Evolutionary conservation across 352 stramenopile genomes (phyloP), one percentile per base, ranked within the genome.

Genomic region (Pythium sukuiense): DNA sequence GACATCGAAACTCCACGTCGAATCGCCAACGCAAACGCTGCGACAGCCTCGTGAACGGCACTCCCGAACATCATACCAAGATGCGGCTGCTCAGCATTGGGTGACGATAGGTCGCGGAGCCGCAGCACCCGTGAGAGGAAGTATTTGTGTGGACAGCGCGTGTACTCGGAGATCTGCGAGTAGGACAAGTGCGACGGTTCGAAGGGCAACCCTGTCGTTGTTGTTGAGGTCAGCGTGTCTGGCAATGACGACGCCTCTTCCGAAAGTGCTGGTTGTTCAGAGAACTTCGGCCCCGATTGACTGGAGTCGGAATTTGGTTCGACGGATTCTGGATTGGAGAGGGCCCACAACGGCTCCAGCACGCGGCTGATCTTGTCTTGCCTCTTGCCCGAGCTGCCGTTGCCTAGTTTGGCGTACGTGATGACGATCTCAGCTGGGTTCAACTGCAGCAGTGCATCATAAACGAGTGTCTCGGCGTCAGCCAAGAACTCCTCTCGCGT

Each of bases 151-250:
- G 87, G 87, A 68, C 87, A 95, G 16, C 87, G 82, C 18, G 83
- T 67, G 53, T 93, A 95, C 71, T 93, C 83, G 26, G 79, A 76
- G 43, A 95, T 88, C 52, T 95, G 87, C 12, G 87, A 87, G 55
- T 90, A 95, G 35, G 87, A 95, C 55, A 95, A 65, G 55, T 95
- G 85, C 0, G 69, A 33, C 11, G 84, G 81, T 18, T 88, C 56
- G 56, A 82, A 90, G 37, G 72, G 59, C 6, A 4, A 24, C 14
- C 39, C 39, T 5, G 3, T 24, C 16, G 35, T 12, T 16, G 35
- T 12, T 14, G 35, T 2, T 43, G 35, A 43, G 11, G 35, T 5
- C 12, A 14, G 2, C 12, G 35, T 16, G 4, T 43, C 35, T 43
- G 16, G 0, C 35, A 43, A 43, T 12, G 35, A 43, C 4, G 35